phyloP scores from a whole-genome alignment of 768 basidiomycete species.

The Termitomyces sp. region DNA sequence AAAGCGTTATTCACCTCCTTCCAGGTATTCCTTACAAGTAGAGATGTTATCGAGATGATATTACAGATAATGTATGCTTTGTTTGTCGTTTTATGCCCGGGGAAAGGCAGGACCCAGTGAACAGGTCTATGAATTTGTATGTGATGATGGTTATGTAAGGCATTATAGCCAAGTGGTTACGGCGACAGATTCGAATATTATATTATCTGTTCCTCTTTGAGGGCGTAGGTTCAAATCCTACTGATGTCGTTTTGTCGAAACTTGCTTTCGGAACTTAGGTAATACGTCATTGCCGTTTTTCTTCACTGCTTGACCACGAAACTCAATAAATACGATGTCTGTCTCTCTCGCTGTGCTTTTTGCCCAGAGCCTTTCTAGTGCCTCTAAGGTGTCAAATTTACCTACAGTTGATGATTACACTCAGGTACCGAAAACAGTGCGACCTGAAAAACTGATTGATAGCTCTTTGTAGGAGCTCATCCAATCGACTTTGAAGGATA shows the following conservation, averaged over 20 bases:
- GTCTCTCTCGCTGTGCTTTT: conserved; percentile 33
- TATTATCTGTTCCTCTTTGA: neutral
- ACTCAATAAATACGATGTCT: conserved; percentile 5
- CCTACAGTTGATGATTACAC: conserved; percentile 37
- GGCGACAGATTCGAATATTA: conserved; percentile 61
- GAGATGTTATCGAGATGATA: conserved; percentile 1
- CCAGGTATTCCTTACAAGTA: conserved; percentile 43
- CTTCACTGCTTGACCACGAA: neutral
- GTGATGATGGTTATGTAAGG: neutral
- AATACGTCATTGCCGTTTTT: too few relatives aligned
- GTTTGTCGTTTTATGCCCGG: too few relatives aligned
- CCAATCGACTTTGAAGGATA: conserved; percentile 46
- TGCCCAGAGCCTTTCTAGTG: conserved; percentile 24
- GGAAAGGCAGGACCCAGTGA: too few relatives aligned
- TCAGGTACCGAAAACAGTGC: conserved; percentile 24
- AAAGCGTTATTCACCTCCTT: neutral
- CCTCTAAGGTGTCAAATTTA: conserved; percentile 32
- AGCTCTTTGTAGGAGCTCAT: conserved; percentile 46
- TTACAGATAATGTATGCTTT: neutral
- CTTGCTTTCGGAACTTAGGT: neutral
- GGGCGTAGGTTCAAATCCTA: neutral
- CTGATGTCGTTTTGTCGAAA: neutral
- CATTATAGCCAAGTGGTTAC: conserved; percentile 71
- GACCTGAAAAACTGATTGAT: neutral
- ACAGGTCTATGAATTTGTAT: too few relatives aligned